phyloP scores from a whole-genome alignment of 306 rosid genomes.

The Dryas alaskensis region DNA sequence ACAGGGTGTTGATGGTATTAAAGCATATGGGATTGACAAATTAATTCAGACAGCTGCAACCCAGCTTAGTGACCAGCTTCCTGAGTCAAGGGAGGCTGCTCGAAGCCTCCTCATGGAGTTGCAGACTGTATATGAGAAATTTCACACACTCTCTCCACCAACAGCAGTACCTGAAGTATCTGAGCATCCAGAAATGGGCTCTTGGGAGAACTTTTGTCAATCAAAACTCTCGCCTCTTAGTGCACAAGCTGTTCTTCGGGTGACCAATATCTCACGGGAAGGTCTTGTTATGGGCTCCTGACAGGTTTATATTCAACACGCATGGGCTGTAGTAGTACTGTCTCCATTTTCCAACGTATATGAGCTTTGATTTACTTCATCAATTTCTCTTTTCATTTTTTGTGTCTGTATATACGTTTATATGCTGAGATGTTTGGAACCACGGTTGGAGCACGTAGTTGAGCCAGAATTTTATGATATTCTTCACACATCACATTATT shows the following conservation, averaged over 20 bases:
- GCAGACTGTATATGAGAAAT: conserved; percentile 71
- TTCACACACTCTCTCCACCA: conserved; percentile 37
- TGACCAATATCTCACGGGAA: conserved; percentile 66
- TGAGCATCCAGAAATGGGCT: conserved; percentile 44
- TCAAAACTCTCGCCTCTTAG: conserved; percentile 85
- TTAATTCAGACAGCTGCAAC: conserved; percentile 88
- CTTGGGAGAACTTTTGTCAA: conserved; percentile 91
- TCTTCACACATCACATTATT: conserved; percentile 6
- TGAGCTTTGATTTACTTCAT: conserved; percentile 51
- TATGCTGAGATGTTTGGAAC: conserved; percentile 50
- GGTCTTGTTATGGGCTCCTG: conserved; percentile 68
- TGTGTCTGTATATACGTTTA: conserved; percentile 57
- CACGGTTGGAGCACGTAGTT: conserved; percentile 48
- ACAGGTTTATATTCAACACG: conserved; percentile 27
- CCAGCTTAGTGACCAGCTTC: conserved; percentile 94
- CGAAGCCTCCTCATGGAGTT: conserved; percentile 77
- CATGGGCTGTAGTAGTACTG: conserved; percentile 19
- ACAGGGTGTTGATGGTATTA: conserved; percentile 91
- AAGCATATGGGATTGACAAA: conserved; percentile 80
- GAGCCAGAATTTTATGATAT: conserved; percentile 41
- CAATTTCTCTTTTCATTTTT: conserved; percentile 19
- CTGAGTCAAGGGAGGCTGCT: conserved; percentile 98
- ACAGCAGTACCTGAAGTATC: conserved; percentile 25
- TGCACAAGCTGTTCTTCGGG: conserved; percentile 96
- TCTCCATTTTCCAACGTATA: conserved; percentile 23